phyloP scores from a whole-genome alignment of 805 yeast species.

The Millerozyma acaciae region DNA sequence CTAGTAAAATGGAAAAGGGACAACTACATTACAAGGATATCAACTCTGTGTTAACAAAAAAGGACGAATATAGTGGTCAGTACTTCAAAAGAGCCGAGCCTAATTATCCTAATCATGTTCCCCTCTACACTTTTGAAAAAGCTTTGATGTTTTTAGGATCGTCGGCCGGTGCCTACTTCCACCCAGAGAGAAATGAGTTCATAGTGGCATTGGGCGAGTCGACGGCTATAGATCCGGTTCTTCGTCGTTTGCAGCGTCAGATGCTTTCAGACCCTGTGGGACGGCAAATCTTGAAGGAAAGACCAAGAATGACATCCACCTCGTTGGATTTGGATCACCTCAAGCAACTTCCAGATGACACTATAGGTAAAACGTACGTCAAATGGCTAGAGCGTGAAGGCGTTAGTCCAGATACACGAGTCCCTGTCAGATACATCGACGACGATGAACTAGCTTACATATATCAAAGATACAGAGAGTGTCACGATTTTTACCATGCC shows the following conservation, averaged over 20 bases:
- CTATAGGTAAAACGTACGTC: slow-evolving; percentile 77
- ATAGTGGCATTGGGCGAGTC: slow-evolving; percentile 88
- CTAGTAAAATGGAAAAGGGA: slow-evolving; percentile 56
- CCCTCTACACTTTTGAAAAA: slow-evolving; percentile 62
- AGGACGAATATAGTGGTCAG: slow-evolving; percentile 19
- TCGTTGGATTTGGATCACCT: slow-evolving; percentile 63
- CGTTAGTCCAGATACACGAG: slow-evolving; percentile 90
- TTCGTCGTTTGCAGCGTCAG: slow-evolving; percentile 56
- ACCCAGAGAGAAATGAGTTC: slow-evolving; percentile 71
- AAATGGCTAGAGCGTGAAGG: slow-evolving; percentile 83
- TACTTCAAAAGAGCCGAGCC: slow-evolving; percentile 39
- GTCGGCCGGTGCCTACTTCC: slow-evolving; percentile 71
- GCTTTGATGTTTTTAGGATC: slow-evolving; percentile 63
- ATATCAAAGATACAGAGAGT: slow-evolving; percentile 91
- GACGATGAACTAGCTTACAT: slow-evolving; percentile 89
- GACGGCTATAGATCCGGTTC: slow-evolving; percentile 70
- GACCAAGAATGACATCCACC: slow-evolving; percentile 78
- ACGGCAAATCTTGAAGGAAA: slow-evolving; percentile 68
- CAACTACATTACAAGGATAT: slow-evolving; percentile 38
- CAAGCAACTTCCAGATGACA: slow-evolving; percentile 55
- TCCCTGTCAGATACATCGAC: slow-evolving; percentile 80
- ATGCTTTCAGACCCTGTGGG: slow-evolving; percentile 81
- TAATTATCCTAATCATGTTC: slow-evolving; percentile 75
- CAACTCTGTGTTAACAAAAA: slow-evolving; percentile 26
- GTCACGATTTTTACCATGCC: slow-evolving; percentile 96